phyloP scores from a whole-genome alignment of 345 rosid genomes.

The Firmiana major region DNA sequence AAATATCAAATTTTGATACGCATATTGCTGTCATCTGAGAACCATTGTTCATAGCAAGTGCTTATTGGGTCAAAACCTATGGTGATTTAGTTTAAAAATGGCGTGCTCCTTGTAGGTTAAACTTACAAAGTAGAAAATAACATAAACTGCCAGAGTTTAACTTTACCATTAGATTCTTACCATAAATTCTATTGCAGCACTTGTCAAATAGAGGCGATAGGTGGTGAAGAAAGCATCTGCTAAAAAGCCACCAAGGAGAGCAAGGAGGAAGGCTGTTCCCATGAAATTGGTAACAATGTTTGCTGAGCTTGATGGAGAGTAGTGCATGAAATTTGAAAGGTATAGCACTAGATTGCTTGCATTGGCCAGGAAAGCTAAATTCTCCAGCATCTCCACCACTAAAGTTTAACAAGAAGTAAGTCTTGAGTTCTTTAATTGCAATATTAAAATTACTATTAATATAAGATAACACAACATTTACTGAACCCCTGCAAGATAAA shows the following conservation, averaged over 20 bases:
- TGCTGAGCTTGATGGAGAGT: slow-evolving; percentile 78
- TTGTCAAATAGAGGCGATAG: slow-evolving; percentile 56
- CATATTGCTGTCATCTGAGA: not conserved
- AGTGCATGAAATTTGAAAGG: slow-evolving; percentile 64
- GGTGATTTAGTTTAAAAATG: not conserved
- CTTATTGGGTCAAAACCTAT: not conserved
- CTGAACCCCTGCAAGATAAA: not conserved
- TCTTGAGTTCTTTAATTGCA: not conserved
- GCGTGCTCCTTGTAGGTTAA: not conserved
- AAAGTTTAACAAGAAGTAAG: slow-evolving; percentile 5
- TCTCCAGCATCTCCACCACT: slow-evolving; percentile 89
- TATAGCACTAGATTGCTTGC: slow-evolving; percentile 93
- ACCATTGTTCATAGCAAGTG: not conserved
- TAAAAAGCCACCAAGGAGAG: slow-evolving; percentile 82
- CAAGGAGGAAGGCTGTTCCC: slow-evolving; percentile 88
- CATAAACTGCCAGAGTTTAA: not conserved
- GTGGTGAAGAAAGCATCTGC: slow-evolving; percentile 76
- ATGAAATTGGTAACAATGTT: slow-evolving; percentile 80
- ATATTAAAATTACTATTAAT: slow-evolving; percentile 2
- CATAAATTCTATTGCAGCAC: slow-evolving; percentile 68
- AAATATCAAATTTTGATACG: not conserved
- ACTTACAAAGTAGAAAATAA: not conserved
- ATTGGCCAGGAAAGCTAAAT: slow-evolving; percentile 80
- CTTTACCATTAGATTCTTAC: slow-evolving; percentile 33
- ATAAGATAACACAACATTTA: not conserved